Evolutionary conservation across 1,139 yeast genomes (phyloP).

Genomic region (Kazachstania sp.): DNA sequence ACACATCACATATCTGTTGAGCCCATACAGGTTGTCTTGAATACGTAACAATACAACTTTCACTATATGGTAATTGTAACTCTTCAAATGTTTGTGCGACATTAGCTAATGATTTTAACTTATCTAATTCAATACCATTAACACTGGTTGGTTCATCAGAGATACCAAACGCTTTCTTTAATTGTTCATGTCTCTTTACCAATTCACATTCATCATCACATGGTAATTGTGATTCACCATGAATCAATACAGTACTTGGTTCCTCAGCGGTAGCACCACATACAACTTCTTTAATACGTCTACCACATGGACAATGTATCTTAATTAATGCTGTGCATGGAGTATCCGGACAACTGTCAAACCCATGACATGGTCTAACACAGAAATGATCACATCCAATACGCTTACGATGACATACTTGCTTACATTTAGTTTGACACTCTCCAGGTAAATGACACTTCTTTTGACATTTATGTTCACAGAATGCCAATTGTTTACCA

Average conservation of each 20-base stretch:
- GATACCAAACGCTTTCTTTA: conserved; percentile 53
- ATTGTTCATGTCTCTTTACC: conserved; percentile 48
- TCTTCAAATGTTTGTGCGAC: conserved; percentile 22
- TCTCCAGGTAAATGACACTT: conserved; percentile 38
- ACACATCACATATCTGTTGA: conserved; percentile 44
- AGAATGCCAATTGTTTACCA: conserved; percentile 48
- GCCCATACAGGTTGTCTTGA: conserved; percentile 58
- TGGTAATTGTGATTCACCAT: conserved; percentile 32
- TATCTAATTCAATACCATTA: conserved; percentile 11
- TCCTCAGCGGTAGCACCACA: conserved; percentile 45
- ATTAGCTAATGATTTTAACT: conserved; percentile 7
- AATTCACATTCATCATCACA: conserved; percentile 70
- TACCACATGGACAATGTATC: conserved; percentile 59
- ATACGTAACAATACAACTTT: conserved; percentile 38
- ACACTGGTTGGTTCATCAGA: background rate
- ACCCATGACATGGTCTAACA: conserved; percentile 55
- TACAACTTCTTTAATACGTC: conserved; percentile 37
- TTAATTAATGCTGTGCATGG: conserved; percentile 47
- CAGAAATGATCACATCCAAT: conserved; percentile 58
- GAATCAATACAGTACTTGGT: conserved; percentile 7
- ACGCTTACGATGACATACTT: conserved; percentile 45
- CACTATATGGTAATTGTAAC: conserved; percentile 35
- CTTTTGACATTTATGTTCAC: conserved; percentile 58
- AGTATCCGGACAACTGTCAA: conserved; percentile 42
- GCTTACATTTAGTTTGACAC: conserved; percentile 41